Evolutionary conservation across 2,329 filamentous ascomycete genomes (phyloP).

Genomic region (Zymoseptoria pseudotritici): DNA sequence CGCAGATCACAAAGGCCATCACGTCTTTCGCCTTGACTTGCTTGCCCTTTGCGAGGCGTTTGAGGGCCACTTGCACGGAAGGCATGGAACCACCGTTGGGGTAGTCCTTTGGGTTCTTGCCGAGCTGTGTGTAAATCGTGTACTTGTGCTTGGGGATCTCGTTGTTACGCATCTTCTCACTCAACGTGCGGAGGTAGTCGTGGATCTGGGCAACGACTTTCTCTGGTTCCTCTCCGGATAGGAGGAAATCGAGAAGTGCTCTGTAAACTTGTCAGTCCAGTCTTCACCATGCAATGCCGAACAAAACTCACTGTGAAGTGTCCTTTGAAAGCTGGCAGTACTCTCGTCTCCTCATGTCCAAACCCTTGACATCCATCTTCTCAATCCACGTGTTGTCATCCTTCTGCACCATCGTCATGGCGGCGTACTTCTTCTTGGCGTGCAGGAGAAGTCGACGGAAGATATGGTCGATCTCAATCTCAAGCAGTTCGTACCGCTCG

Average conservation of each 20-base stretch:
- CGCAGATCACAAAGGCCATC: constrained; percentile 90
- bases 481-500: constrained; percentile 80
- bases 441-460: constrained; percentile 90
- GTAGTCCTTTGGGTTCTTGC: constrained; percentile 87
- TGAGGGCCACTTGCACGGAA: constrained; percentile 88
- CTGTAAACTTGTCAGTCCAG: constrained; percentile 30
- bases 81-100: constrained; percentile 94
- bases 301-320: constrained; percentile 56
- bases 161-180: constrained; percentile 76
- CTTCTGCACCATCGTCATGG: constrained; percentile 83
- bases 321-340: constrained; percentile 95
- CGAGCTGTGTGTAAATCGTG: constrained; percentile 95
- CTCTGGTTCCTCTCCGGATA: constrained; percentile 89
- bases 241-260: constrained; percentile 82
- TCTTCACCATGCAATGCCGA: background rate
- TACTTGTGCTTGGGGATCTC: constrained; percentile 75
- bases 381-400: constrained; percentile 79
- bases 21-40: constrained; percentile 88
- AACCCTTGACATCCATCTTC: constrained; percentile 94
- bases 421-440: constrained; percentile 99
- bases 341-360: constrained; percentile 96
- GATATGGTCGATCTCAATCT: constrained; percentile 97
- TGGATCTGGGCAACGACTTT: constrained; percentile 83
- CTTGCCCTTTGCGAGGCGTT: constrained; percentile 80
- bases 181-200: constrained; percentile 81